phyloP scores from a whole-genome alignment of 2,329 filamentous ascomycete genomes.

The Fusarium nisikadoi region DNA sequence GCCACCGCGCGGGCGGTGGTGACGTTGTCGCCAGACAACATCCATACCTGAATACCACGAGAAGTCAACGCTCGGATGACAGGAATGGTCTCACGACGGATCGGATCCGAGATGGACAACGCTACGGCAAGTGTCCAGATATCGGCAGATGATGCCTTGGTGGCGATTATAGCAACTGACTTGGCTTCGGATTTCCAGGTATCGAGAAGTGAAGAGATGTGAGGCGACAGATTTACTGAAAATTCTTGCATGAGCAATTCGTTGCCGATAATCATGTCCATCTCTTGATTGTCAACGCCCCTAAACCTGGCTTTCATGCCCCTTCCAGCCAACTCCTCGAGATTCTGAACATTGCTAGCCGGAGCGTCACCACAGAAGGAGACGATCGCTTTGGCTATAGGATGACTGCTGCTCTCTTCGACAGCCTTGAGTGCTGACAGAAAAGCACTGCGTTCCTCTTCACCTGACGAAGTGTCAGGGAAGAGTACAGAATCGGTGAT shows the following conservation, averaged over 20 bases:
- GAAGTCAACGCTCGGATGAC: conserved; percentile 73
- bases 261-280: conserved; percentile 75
- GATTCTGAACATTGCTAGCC: conserved; percentile 50
- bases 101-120: conserved; percentile 82
- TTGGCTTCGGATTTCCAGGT: conserved; percentile 72
- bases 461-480: conserved; percentile 41
- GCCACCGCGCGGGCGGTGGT: conserved; percentile 86
- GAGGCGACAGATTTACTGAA: conserved; percentile 52
- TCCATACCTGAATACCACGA: conserved; percentile 80
- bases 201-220: conserved; percentile 54
- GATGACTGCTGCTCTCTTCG: conserved; percentile 79
- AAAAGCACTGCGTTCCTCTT: conserved; percentile 48
- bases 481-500: conserved; percentile 67
- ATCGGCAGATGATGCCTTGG: conserved; percentile 43
- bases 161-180: conserved; percentile 70
- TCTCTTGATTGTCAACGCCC: conserved; percentile 34
- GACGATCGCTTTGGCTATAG: conserved; percentile 76
- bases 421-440: conserved; percentile 68
- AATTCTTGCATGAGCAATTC: conserved; percentile 72
- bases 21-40: conserved; percentile 93
- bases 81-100: conserved; percentile 75
- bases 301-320: conserved; percentile 68
- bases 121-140: conserved; percentile 68
- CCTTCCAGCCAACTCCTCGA: conserved; percentile 77
- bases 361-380: conserved; percentile 64